Evolutionary conservation across 2,329 filamentous ascomycete genomes (phyloP).

Genomic region (Dendrostoma leiphaemia): DNA sequence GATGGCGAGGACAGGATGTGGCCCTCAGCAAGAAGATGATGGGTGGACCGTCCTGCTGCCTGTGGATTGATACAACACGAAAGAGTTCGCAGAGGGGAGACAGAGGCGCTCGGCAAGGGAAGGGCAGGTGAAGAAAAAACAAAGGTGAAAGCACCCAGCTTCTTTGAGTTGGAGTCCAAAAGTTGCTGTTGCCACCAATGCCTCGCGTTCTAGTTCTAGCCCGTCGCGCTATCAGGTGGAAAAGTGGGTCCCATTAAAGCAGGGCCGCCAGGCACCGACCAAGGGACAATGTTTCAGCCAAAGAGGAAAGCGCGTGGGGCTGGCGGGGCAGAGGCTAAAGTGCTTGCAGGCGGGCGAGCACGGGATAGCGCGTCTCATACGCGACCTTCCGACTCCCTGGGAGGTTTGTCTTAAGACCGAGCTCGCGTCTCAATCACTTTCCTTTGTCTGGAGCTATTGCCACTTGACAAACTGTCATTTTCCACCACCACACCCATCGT

Average conservation of each 20-base stretch:
- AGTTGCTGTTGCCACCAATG: slow-evolving; percentile 7
- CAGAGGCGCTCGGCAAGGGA: not conserved
- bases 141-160: not conserved
- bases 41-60: too few species aligned
- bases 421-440: not conserved
- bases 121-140: not conserved
- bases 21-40: too few species aligned
- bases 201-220: slow-evolving; percentile 2
- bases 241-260: slow-evolving; percentile 1
- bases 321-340: not conserved
- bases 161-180: not conserved
- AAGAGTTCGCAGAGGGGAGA: too few species aligned
- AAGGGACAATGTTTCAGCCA: not conserved
- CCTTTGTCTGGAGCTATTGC: not conserved
- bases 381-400: not conserved
- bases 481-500: not conserved
- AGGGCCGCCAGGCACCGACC: not conserved
- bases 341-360: not conserved
- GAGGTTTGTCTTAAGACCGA: not conserved
- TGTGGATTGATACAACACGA: too few species aligned
- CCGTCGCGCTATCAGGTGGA: slow-evolving; percentile 4
- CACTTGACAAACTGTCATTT: not conserved
- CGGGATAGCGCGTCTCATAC: slow-evolving; percentile 1
- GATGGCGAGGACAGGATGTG: too few species aligned
- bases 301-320: not conserved